Conservation (phyloP, 345 rosid species). For the Populus nigra region DNA sequence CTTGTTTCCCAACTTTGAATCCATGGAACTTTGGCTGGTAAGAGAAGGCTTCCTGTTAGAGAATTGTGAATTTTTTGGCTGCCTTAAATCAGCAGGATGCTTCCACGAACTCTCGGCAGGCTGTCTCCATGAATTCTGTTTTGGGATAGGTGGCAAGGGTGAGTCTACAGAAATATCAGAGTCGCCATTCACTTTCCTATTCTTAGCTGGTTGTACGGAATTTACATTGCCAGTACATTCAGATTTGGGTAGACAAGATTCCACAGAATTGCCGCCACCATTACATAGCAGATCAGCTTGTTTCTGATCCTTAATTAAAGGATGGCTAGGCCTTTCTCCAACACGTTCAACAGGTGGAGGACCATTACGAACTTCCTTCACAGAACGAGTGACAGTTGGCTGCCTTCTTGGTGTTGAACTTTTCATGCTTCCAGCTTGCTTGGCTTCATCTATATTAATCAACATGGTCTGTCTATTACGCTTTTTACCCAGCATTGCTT, state of each 20-base stretch:
- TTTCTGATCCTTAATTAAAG: conserved; percentile 54
- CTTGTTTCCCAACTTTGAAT: conserved; percentile 66
- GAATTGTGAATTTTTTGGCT: conserved; percentile 45
- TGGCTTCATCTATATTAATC: conserved; percentile 88
- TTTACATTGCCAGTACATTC: conserved; percentile 69
- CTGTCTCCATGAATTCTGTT: conserved; percentile 86
- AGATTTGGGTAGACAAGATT: conserved; percentile 49
- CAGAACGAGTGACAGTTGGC: conserved; percentile 62
- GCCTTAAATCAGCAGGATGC: conserved; percentile 61
- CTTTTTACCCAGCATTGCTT: conserved; percentile 95
- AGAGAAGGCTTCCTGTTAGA: conserved; percentile 55
- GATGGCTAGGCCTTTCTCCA: conserved; percentile 51
- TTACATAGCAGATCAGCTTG: conserved; percentile 47
- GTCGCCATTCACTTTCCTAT: conserved; percentile 59
- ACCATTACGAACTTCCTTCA: conserved; percentile 62
- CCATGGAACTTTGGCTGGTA: conserved; percentile 58
- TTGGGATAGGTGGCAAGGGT: conserved; percentile 48
- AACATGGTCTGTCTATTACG: conserved; percentile 91
- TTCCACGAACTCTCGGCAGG: conserved; percentile 35
- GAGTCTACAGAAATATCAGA: conserved; percentile 54
- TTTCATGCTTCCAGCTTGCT: conserved; percentile 77
- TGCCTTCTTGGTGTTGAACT: conserved; percentile 77
- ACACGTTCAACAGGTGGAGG: conserved; percentile 47
- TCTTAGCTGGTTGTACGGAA: conserved; percentile 46
- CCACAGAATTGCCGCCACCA: conserved; percentile 51